These are phyloP conservation scores for Stagonosporopsis chrysanthemi DNA, from an alignment of 2,329 filamentous ascomycete species.

Conservation along the genomic window DNA sequence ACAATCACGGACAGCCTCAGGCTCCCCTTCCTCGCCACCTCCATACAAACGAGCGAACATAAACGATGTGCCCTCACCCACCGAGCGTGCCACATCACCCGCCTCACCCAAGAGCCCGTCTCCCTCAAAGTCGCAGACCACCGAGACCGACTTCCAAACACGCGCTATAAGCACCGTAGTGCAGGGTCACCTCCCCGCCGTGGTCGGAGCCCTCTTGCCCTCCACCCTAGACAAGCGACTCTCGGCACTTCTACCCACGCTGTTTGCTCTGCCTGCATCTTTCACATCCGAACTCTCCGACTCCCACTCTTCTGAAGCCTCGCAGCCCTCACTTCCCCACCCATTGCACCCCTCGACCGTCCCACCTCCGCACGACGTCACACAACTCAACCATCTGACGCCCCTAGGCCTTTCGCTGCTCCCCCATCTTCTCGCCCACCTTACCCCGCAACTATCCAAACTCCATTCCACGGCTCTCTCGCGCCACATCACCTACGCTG, in stretches of 20 bases:
- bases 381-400: not conserved
- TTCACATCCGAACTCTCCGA: not conserved
- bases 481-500: not conserved
- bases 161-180: not conserved
- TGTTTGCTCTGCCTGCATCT: conserved; percentile 1
- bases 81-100: conserved; percentile 1
- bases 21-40: not conserved
- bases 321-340: not conserved
- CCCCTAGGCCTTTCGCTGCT: not conserved
- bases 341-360: not conserved
- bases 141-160: not conserved
- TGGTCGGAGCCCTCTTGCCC: not conserved
- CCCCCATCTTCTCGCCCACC: not conserved
- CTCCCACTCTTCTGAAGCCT: not conserved
- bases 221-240: not conserved
- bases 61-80: not conserved
- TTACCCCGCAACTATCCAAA: not conserved
- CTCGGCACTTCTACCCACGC: not conserved
- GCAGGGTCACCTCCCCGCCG: not conserved
- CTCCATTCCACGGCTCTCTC: not conserved
- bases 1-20: not conserved
- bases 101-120: not conserved
- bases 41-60: conserved; percentile 1
- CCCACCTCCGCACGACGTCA: not conserved
- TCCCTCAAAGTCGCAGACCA: not conserved